Conservation (phyloP, 139 green algal species). For the Tetraselmis chui region DNA sequence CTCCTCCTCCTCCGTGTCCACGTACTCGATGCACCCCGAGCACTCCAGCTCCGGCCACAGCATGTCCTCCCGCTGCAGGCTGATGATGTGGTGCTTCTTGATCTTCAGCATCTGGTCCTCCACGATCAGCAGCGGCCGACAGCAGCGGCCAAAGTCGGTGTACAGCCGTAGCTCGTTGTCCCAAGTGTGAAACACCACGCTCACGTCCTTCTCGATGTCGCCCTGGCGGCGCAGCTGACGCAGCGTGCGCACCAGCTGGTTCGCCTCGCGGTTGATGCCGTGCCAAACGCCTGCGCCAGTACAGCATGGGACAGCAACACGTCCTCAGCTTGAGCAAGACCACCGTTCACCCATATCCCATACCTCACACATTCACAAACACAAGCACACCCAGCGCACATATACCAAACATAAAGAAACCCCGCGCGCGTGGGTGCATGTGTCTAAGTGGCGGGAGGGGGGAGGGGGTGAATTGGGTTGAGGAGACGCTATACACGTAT, state of each 20-base stretch:
- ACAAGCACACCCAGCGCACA: too few species aligned
- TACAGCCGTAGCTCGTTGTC: constrained; percentile 81
- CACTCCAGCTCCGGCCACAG: constrained; percentile 6
- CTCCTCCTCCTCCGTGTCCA: constrained; percentile 92
- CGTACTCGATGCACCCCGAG: constrained; percentile 55
- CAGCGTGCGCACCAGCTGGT: constrained; percentile 66
- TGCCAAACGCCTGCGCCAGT: too few species aligned
- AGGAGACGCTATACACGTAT: too few species aligned
- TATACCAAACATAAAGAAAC: too few species aligned
- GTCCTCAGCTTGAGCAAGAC: too few species aligned
- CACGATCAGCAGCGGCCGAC: constrained; percentile 89
- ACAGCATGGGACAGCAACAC: too few species aligned
- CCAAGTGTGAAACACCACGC: constrained; percentile 79
- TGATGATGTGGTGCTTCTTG: constrained; percentile 35
- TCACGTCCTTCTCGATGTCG: constrained; percentile 64
- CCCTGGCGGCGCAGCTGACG: constrained; percentile 61
- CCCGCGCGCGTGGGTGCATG: too few species aligned
- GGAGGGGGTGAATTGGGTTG: too few species aligned
- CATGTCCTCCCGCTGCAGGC: constrained; percentile 2
- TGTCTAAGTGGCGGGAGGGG: too few species aligned
- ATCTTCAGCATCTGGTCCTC: constrained; percentile 36
- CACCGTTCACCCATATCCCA: constrained; percentile 44
- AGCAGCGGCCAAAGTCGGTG: constrained; percentile 80
- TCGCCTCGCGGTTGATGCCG: constrained; percentile 68
- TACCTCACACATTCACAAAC: too few species aligned